A percentile compares a stretch with the other conserved stretches of the same genome.
These are phyloP conservation scores for Aspergillus thermomutatus DNA, from an alignment of 2,329 filamentous ascomycete genomes.

Conservation along the genomic window DNA sequence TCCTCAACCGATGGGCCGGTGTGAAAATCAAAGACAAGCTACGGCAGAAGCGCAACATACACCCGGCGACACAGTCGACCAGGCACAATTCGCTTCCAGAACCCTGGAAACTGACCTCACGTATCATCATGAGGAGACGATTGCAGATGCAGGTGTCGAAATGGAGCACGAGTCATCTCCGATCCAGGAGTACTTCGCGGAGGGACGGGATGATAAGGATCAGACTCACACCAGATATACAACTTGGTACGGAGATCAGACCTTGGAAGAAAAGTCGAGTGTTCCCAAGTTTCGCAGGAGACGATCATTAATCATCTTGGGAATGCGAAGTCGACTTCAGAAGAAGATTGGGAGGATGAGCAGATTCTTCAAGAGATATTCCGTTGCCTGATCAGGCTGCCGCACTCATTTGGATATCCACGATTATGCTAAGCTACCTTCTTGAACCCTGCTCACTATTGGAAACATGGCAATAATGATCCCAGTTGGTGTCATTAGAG, in stretches of 20 bases:
- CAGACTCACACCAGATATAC: not conserved
- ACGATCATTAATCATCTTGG: conserved; percentile 12
- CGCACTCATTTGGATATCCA: not conserved
- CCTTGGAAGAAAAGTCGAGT: not conserved
- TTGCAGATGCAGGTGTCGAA: not conserved
- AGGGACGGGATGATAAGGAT: not conserved
- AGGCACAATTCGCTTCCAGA: not conserved
- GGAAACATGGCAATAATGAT: not conserved
- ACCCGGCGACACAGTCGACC: not conserved
- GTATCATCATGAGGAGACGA: not conserved
- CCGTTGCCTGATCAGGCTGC: not conserved
- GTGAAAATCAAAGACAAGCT: not conserved
- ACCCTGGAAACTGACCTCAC: not conserved
- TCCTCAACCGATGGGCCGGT: no score
- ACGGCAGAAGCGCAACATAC: not conserved
- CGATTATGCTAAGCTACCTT: not conserved
- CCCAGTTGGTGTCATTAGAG: not conserved
- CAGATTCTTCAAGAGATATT: conserved; percentile 16
- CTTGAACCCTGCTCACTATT: not conserved
- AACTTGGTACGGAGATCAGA: not conserved
- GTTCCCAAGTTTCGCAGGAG: conserved; percentile 5
- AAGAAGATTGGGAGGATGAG: conserved; percentile 17
- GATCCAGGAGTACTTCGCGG: not conserved
- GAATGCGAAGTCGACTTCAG: conserved; percentile 12
- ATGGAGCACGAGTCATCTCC: not conserved